A percentile compares a stretch with the other conserved stretches of the same genome.
Conservation (phyloP, 345 rosid genomes). For the Firmiana major region DNA sequence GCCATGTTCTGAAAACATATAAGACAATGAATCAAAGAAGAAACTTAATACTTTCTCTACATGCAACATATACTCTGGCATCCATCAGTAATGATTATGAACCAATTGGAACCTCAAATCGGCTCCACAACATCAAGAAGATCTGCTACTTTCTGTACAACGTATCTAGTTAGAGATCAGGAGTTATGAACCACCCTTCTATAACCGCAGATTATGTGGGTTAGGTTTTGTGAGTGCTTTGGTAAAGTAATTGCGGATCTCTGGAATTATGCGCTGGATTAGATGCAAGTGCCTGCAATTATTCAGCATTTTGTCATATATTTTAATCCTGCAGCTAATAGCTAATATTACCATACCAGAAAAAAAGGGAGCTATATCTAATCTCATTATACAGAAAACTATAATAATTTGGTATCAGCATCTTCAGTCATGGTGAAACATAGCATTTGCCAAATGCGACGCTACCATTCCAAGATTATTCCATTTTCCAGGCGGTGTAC, state of each 20-base stretch:
- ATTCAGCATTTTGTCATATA: neutral
- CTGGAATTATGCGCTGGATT: conserved; percentile 68
- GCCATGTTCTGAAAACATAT: neutral
- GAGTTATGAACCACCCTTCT: conserved; percentile 36
- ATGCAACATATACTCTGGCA: conserved; percentile 19
- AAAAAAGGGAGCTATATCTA: too few species aligned
- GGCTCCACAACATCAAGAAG: conserved; percentile 22
- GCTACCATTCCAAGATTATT: neutral
- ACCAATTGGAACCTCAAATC: conserved; percentile 18
- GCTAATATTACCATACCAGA: too few species aligned
- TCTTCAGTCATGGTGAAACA: neutral
- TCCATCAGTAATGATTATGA: conserved; percentile 16
- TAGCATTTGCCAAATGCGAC: neutral
- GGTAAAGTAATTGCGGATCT: conserved; percentile 69
- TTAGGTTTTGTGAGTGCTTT: conserved; percentile 70
- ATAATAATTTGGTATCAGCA: too few species aligned
- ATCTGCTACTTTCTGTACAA: conserved; percentile 44
- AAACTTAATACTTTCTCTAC: conserved; percentile 3
- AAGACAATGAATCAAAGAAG: conserved; percentile 15
- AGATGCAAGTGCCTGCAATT: conserved; percentile 60
- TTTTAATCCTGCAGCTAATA: neutral
- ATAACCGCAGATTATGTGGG: conserved; percentile 51
- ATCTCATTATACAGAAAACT: neutral
- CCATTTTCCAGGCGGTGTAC: neutral
- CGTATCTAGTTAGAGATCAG: conserved; percentile 31